Evolutionary conservation across 2,329 filamentous ascomycete species (phyloP), one percentile per base, ranked within the genome.

Genomic region (Clarireedia paspali): DNA sequence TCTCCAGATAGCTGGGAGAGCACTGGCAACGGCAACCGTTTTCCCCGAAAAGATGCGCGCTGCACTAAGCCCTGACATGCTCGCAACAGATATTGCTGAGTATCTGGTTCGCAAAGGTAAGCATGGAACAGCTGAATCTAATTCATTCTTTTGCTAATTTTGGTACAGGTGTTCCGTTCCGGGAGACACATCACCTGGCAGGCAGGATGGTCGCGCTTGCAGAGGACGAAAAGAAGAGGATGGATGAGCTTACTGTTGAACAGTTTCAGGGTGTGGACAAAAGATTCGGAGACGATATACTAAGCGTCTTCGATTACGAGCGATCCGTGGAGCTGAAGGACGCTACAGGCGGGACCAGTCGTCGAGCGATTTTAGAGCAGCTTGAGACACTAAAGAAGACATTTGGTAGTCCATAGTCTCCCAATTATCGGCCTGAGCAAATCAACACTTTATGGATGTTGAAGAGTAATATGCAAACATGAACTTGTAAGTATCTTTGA

Each of bases 31-130:
- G 0, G 75, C 95, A 10, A 80, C 75, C 5, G 78, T 87, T 59
- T 77, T 82, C 65, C 82, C 87, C 0, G 83, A 88, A 60, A 86
- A 84, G 73, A 95, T 96, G 90, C 74, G 76, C 59, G 87, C 85
- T 17, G 86, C 89, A 0, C 77, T 96, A 10, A 85, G 89, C 39
- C 87, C 87, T 7, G 87, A 89, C 68, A 94, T 95, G 88, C 80
- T 95, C 2, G 57, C 62, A 14, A 83, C 81, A 1, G 83, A 87
- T 62, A 74, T 87, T 2, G 82, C 82, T 30, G 82, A 87, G 65
- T 83, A 81, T 66, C 74, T 85, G 4, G 81, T 85, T 34, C 73
- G 78, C 56, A 84, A 34, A 14, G 30, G 30, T 34, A 34, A 34
- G 30, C 12, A 20, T 34, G 10, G 10, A 5, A 12, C 30, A 34